A percentile compares a stretch with the other conserved stretches of the same genome.
Evolutionary conservation across 2,329 filamentous ascomycete genomes (phyloP).

Genomic region (Fusarium nanum): DNA sequence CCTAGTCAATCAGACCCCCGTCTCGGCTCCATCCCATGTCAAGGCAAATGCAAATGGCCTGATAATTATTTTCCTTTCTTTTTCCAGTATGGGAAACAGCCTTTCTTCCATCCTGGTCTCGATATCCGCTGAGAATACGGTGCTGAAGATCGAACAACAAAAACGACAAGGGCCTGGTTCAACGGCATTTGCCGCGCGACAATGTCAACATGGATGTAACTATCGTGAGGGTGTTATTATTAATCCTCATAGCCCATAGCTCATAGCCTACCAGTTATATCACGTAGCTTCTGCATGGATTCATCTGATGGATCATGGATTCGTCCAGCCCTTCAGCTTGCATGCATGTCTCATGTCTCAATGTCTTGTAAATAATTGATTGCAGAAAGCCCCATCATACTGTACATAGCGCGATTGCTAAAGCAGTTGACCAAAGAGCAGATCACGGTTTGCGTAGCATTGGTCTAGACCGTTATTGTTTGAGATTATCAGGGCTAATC

Average conservation of each 20-base stretch:
- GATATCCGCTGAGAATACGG: slow-evolving; percentile 32
- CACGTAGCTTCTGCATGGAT: neutral
- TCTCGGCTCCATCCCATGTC: neutral
- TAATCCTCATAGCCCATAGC: too few relatives aligned
- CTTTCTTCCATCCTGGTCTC: slow-evolving; percentile 12
- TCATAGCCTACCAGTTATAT: too few relatives aligned
- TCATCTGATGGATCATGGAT: too few relatives aligned
- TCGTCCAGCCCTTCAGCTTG: neutral
- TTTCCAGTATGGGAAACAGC: slow-evolving; percentile 15
- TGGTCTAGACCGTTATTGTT: neutral
- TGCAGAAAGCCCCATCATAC: slow-evolving; percentile 4
- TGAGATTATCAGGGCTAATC: too few relatives aligned
- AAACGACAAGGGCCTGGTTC: neutral
- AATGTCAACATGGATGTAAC: neutral
- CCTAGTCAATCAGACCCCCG: neutral
- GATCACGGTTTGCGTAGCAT: slow-evolving; percentile 6
- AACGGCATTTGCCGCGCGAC: neutral
- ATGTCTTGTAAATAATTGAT: neutral
- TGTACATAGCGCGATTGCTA: slow-evolving; percentile 11
- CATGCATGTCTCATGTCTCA: slow-evolving; percentile 15
- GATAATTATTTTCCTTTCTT: slow-evolving; percentile 21
- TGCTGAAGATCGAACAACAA: slow-evolving; percentile 26
- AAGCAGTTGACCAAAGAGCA: neutral
- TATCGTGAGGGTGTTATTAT: neutral
- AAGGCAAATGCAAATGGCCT: slow-evolving; percentile 5